phyloP scores from a whole-genome alignment of 352 stramenopile species.

The Pythium periplocum region DNA sequence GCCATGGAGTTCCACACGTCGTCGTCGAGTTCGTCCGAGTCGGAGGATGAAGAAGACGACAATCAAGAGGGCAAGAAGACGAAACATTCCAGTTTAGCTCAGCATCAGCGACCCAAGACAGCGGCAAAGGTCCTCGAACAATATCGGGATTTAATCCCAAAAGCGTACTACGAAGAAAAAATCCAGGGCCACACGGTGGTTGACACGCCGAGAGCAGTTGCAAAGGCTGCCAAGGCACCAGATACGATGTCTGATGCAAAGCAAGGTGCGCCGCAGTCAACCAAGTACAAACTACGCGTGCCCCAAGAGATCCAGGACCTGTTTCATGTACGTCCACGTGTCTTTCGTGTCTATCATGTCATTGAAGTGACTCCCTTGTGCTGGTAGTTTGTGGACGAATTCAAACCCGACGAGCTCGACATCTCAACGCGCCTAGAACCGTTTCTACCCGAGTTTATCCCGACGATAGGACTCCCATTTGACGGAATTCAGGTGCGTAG shows the following conservation, averaged over 20 bases:
- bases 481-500: slow-evolving; percentile 56
- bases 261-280: not conserved
- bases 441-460: slow-evolving; percentile 92
- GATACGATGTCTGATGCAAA: no score
- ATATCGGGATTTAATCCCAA: slow-evolving; percentile 47
- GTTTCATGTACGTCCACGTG: slow-evolving; percentile 33
- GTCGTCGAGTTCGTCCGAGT: slow-evolving; percentile 39
- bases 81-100: slow-evolving; percentile 1
- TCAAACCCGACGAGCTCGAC: slow-evolving; percentile 86
- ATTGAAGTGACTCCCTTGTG: no score
- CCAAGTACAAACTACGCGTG: slow-evolving; percentile 31
- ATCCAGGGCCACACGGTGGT: slow-evolving; percentile 6
- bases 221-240: no score
- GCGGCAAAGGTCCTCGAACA: slow-evolving; percentile 45
- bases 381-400: slow-evolving; percentile 64
- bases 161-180: slow-evolving; percentile 46
- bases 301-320: slow-evolving; percentile 51
- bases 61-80: slow-evolving; percentile 6
- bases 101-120: slow-evolving; percentile 35
- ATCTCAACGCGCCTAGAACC: slow-evolving; percentile 89
- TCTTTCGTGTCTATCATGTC: no score
- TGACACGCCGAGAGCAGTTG: not conserved
- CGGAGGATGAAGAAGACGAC: slow-evolving; percentile 17
- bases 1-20: slow-evolving; percentile 51
- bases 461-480: slow-evolving; percentile 58